These are phyloP conservation scores for Fraxinus dipetala DNA, from an alignment of 305 asterid species.

Conservation along the genomic window DNA sequence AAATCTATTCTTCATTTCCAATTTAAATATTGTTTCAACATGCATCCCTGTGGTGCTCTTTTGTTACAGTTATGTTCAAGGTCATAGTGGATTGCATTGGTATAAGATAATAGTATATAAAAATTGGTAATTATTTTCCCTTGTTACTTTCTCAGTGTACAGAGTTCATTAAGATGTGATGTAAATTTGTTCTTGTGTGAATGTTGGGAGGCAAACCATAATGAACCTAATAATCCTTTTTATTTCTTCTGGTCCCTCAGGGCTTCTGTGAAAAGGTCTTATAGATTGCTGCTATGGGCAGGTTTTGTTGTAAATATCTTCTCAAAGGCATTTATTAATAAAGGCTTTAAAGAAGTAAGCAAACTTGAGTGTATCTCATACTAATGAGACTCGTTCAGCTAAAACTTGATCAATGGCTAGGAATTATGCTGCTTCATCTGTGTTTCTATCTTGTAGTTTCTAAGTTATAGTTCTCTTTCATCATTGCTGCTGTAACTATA, in stretches of 20 bases:
- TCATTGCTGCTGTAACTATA: background rate
- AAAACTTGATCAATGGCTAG: background rate
- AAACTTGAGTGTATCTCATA: background rate
- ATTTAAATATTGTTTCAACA: background rate
- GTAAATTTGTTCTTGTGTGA: background rate
- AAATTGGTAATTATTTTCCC: background rate
- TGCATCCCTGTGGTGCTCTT: background rate
- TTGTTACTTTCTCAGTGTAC: background rate
- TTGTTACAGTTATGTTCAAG: background rate
- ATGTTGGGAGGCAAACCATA: background rate
- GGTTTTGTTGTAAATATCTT: background rate
- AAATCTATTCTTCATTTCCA: background rate
- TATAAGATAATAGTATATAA: background rate
- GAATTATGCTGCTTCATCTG: background rate
- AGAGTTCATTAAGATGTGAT: background rate
- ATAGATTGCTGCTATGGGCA: background rate
- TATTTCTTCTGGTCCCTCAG: background rate
- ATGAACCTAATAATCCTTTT: background rate
- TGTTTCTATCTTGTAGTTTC: background rate
- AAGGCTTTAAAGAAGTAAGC: background rate
- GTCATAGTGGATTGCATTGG: background rate
- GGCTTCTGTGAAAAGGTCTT: background rate
- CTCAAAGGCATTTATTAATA: background rate
- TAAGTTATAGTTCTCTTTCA: background rate
- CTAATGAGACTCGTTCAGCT: background rate